A percentile compares a stretch with the other conserved stretches of the same genome.
Evolutionary conservation across 192 early-diverging fungal species (phyloP).

Genomic region (Mortierella hygrophila): DNA sequence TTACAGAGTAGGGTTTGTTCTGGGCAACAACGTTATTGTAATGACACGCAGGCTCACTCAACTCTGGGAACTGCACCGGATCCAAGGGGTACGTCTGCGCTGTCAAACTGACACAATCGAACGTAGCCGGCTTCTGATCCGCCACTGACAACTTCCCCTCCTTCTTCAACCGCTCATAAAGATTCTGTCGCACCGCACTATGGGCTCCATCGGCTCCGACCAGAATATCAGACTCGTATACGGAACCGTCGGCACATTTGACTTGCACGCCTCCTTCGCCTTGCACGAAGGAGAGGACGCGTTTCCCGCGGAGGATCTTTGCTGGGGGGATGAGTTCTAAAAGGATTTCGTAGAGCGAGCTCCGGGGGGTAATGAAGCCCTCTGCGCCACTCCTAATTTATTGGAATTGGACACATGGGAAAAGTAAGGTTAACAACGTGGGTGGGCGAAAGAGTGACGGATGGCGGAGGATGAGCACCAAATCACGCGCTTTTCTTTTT

Average conservation of each 20-base stretch:
- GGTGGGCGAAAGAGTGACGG: background rate
- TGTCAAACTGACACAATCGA: background rate
- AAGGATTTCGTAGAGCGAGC: background rate
- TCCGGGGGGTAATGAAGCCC: background rate
- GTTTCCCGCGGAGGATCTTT: background rate
- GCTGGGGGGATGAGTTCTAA: background rate
- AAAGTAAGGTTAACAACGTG: background rate
- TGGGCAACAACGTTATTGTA: background rate
- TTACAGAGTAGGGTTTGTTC: slow-evolving; percentile 11
- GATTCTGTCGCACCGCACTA: slow-evolving; percentile 6
- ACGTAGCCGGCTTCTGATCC: background rate
- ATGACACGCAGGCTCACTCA: background rate
- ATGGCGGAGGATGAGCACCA: background rate
- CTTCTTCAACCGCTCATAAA: slow-evolving; percentile 6
- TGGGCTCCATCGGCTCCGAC: slow-evolving; percentile 6
- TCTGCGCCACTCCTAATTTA: background rate
- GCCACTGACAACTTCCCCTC: background rate
- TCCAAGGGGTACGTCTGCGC: background rate
- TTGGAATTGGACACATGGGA: background rate
- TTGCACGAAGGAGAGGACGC: background rate
- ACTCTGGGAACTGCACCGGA: background rate
- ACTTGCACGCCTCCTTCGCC: background rate
- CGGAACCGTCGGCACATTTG: background rate
- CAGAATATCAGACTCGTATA: background rate
- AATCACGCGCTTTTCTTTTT: background rate